Conservation (phyloP, 2,329 filamentous ascomycete species). For the Aspergillus terreus region DNA sequence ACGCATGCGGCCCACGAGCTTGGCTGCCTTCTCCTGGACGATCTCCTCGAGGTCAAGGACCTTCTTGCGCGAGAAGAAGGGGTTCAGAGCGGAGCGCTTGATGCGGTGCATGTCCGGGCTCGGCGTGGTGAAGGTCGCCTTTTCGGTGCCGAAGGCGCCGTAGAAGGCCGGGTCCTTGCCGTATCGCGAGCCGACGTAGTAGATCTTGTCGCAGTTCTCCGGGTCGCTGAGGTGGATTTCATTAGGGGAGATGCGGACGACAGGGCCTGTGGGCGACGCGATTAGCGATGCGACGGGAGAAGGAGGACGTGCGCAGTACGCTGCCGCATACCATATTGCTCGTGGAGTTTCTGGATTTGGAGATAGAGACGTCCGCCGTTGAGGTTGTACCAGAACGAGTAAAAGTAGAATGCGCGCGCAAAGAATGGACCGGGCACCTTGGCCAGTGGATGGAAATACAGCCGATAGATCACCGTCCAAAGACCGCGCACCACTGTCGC, state of each 20-base stretch:
- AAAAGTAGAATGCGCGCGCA: constrained; percentile 17
- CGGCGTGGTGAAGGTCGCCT: constrained; percentile 28
- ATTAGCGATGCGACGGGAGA: neutral
- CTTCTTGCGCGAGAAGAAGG: constrained; percentile 27
- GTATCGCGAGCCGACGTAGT: constrained; percentile 22
- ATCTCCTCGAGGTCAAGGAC: constrained; percentile 23
- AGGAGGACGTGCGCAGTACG: neutral
- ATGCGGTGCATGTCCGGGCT: constrained; percentile 25
- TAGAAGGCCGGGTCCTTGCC: constrained; percentile 25
- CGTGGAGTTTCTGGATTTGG: constrained; percentile 22
- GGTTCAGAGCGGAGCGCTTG: constrained; percentile 26
- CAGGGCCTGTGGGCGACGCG: constrained; percentile 16
- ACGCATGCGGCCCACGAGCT: constrained; percentile 19
- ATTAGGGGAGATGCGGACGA: constrained; percentile 26
- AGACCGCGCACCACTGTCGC: constrained; percentile 2
- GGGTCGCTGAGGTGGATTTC: constrained; percentile 28
- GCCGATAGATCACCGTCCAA: constrained; percentile 18
- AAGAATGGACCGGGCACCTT: constrained; percentile 25
- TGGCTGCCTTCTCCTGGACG: constrained; percentile 20
- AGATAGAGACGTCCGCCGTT: constrained; percentile 20
- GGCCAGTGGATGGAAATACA: constrained; percentile 28
- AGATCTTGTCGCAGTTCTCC: constrained; percentile 21
- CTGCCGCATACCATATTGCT: constrained; percentile 21
- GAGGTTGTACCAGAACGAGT: constrained; percentile 26
- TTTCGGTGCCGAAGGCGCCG: constrained; percentile 20